Conservation (phyloP, 225 moss, liverwort and hornwort genomes). For the Takakia lepidozioides region DNA sequence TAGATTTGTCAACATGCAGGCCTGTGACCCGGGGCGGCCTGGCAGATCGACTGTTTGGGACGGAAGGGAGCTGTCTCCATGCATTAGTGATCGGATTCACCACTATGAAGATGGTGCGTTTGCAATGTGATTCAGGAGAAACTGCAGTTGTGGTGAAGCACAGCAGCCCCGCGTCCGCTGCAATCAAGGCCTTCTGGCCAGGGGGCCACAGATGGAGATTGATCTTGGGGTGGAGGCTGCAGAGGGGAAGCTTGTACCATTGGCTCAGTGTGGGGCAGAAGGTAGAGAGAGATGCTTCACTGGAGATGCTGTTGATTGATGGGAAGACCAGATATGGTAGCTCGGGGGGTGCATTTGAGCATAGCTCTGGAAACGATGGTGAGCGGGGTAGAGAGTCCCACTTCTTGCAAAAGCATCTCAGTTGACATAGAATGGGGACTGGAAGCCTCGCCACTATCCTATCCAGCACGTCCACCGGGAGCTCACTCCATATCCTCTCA, state of each 20-base stretch:
- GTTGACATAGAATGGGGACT: neutral
- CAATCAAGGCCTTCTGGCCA: constrained; percentile 2
- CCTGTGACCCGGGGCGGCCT: constrained; percentile 2
- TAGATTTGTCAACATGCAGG: constrained; percentile 1
- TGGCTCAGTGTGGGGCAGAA: constrained; percentile 3
- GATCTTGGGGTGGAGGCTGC: neutral
- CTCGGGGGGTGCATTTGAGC: no score
- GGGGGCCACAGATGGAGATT: constrained; percentile 1
- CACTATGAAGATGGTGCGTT: neutral
- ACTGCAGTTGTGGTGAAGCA: constrained; percentile 2
- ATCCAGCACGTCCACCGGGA: constrained; percentile 2
- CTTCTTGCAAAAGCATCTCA: constrained; percentile 4
- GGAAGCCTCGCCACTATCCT: constrained; percentile 3
- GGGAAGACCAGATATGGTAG: constrained; percentile 6
- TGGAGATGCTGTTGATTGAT: constrained; percentile 3
- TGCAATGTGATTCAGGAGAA: neutral
- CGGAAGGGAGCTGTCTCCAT: constrained; percentile 3
- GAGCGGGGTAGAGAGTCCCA: constrained; percentile 1
- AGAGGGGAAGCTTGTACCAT: constrained; percentile 4
- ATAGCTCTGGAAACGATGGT: constrained; percentile 1
- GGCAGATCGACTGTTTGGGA: neutral
- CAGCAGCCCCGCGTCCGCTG: constrained; percentile 1
- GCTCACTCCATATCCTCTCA: constrained; percentile 2
- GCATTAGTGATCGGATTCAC: constrained; percentile 4
- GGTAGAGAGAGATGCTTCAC: constrained; percentile 1